Base-by-base conservation (phyloP, 495 filamentous ascomycete species). In the Penicillium roqueforti region DNA sequence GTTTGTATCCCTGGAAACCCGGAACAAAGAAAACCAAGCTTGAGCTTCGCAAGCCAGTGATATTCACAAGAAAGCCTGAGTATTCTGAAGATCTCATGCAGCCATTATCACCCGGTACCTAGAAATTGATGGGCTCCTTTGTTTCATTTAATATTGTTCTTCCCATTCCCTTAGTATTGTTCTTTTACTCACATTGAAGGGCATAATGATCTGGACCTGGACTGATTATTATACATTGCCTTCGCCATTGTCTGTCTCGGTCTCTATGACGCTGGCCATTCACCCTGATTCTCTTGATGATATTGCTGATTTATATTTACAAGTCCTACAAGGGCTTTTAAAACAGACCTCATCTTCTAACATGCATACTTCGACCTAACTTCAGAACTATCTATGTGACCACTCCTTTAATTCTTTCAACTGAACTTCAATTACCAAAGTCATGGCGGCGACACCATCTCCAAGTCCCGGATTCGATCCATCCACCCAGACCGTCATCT, bases 401-500 rank as follows among this genome's bases (percentile, higher is more conserved):
- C 19, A 11, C 10, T 13, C 8, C 13, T 37, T 16, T 20, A 34
- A 14, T 20, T 44, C 23, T 29, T 43, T 36, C 32, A 14, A 34
- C 16, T 18, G 23, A 29, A 51, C 20, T 43, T 2, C 39, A 13
- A n/a, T 29, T 45, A 16, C 13, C 4, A 14, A n/a, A 25, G 23
- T n/a, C n/a, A 50, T 50, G 32, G 36, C 29, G 14, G 36, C 29
- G 14, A 28, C 20, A 22, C 25, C 28, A 34, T 39, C 22, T 34
- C 16, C 58, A 57, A 44, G 16, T 43, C 54, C 57, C 3, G 26
- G 55, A 19, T 82, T 84, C 68, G 71, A 90, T 62, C 81, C 81
- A 10, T 80, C 74, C 59, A 69, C 59, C 32, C 88, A 91, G 63
- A 69, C 63, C 25, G 51, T 89, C 65, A 84, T 70, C 51, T 55